Percentiles rank a stretch among this genome's conserved stretches.
These are phyloP conservation scores for Begonia fuchsioides DNA, from an alignment of 306 rosid species.

Conservation along the genomic window DNA sequence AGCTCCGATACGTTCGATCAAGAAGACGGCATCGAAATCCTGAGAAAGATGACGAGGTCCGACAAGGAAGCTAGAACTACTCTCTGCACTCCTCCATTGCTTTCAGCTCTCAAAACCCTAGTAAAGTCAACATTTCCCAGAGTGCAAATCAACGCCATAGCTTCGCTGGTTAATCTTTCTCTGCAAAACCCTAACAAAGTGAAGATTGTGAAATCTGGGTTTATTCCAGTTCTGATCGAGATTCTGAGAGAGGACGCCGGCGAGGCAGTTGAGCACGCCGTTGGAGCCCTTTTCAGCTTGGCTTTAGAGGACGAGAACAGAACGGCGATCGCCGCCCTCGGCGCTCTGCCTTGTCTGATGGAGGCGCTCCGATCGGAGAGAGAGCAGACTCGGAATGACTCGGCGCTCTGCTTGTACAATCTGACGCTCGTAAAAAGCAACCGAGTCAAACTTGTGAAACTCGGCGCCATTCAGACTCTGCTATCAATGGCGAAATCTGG, in stretches of 20 bases:
- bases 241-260: slow-evolving; percentile 44
- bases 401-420: slow-evolving; percentile 76
- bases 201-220: slow-evolving; percentile 65
- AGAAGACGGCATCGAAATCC: slow-evolving; percentile 42
- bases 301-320: slow-evolving; percentile 71
- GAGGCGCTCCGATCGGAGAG: slow-evolving; percentile 57
- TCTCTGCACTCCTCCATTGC: slow-evolving; percentile 42
- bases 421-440: slow-evolving; percentile 56
- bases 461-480: slow-evolving; percentile 41
- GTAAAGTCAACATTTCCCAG: slow-evolving; percentile 37
- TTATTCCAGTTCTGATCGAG: slow-evolving; percentile 52
- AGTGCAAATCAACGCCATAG: slow-evolving; percentile 66
- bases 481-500: slow-evolving; percentile 31
- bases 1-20: slow-evolving; percentile 51
- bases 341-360: slow-evolving; percentile 69
- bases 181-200: slow-evolving; percentile 79
- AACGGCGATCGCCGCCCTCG: slow-evolving; percentile 85
- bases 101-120: slow-evolving; percentile 28
- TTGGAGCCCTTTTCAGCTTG: slow-evolving; percentile 80
- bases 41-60: slow-evolving; percentile 47
- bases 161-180: too few relatives aligned
- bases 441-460: slow-evolving; percentile 64
- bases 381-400: too few relatives aligned
- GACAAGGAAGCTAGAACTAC: slow-evolving; percentile 38
- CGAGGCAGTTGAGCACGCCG: slow-evolving; percentile 89